These are phyloP conservation scores for Fragaria iinumae DNA, from an alignment of 306 rosid genomes.

Conservation along the genomic window DNA sequence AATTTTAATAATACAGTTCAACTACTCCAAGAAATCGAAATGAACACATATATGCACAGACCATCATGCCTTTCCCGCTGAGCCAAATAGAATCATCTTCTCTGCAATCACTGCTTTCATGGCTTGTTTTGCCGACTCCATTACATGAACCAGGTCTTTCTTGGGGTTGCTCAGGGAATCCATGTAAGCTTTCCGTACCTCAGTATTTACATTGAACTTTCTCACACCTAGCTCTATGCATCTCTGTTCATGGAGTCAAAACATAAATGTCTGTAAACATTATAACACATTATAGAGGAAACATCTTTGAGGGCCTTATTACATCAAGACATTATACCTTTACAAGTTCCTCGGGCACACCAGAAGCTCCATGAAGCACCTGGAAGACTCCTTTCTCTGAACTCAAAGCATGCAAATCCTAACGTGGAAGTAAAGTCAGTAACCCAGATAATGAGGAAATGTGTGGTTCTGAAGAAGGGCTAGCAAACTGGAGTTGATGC, in stretches of 20 bases:
- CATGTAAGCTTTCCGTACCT: constrained; percentile 92
- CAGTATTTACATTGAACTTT: constrained; percentile 95
- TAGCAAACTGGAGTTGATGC: neutral
- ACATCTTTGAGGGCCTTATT: constrained; percentile 2
- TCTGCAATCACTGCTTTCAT: constrained; percentile 87
- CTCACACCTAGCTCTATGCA: constrained; percentile 78
- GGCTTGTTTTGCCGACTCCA: constrained; percentile 86
- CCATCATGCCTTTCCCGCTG: constrained; percentile 71
- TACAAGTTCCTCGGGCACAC: constrained; percentile 64
- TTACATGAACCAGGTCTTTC: constrained; percentile 79
- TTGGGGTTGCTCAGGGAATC: constrained; percentile 65
- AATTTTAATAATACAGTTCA: neutral
- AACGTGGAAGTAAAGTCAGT: constrained; percentile 28
- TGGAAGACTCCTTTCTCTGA: constrained; percentile 61
- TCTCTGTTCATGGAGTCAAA: constrained; percentile 40
- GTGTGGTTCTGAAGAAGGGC: neutral
- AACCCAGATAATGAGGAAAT: neutral
- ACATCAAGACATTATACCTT: constrained; percentile 43
- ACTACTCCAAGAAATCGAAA: neutral
- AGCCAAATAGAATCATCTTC: constrained; percentile 92
- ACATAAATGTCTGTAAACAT: constrained; percentile 1
- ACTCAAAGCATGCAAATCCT: constrained; percentile 73
- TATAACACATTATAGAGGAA: neutral
- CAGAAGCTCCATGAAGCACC: constrained; percentile 97
- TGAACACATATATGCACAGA: neutral